A percentile compares a stretch with the other conserved stretches of the same genome.
phyloP scores from a whole-genome alignment of 495 filamentous ascomycete genomes.

The Xylaria acuta region DNA sequence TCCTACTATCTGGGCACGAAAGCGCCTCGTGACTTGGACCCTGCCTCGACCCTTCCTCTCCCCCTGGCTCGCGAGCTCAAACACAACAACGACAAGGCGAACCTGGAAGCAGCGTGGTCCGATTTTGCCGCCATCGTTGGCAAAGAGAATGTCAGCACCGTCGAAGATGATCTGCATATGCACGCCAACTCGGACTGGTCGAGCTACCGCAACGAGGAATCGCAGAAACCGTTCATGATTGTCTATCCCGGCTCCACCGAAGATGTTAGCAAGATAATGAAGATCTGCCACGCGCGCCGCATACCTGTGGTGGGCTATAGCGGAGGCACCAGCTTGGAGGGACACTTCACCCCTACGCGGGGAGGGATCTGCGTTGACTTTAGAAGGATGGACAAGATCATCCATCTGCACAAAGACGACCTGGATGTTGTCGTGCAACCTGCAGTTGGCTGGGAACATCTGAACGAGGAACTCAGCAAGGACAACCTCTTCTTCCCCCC shows the following conservation, averaged over 20 bases:
- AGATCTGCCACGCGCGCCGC: conserved; percentile 70
- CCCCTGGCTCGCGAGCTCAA: conserved; percentile 61
- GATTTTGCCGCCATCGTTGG: conserved; percentile 89
- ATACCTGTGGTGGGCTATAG: conserved; percentile 80
- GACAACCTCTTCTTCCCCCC: conserved; percentile 82
- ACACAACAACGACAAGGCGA: conserved; percentile 74
- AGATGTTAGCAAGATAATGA: conserved; percentile 75
- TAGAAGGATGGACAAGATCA: conserved; percentile 73
- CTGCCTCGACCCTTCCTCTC: conserved; percentile 77
- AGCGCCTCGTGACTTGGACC: conserved; percentile 63
- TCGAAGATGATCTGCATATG: conserved; percentile 65
- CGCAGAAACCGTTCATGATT: conserved; percentile 61
- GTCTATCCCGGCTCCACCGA: conserved; percentile 71
- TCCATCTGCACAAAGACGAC: conserved; percentile 73
- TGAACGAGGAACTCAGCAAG: conserved; percentile 74
- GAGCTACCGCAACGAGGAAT: conserved; percentile 66
- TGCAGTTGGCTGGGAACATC: conserved; percentile 76
- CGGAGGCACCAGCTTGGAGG: conserved; percentile 81
- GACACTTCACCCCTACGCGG: conserved; percentile 75
- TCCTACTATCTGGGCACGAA: conserved; percentile 76
- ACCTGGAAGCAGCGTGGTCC: conserved; percentile 91
- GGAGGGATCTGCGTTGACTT: conserved; percentile 84
- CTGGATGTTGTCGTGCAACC: conserved; percentile 85
- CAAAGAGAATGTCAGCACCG: conserved; percentile 81
- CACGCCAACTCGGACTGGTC: conserved; percentile 92